Evolutionary conservation across 768 basidiomycete genomes (phyloP).

Genomic region (Chalciporus sphaerocephalus): DNA sequence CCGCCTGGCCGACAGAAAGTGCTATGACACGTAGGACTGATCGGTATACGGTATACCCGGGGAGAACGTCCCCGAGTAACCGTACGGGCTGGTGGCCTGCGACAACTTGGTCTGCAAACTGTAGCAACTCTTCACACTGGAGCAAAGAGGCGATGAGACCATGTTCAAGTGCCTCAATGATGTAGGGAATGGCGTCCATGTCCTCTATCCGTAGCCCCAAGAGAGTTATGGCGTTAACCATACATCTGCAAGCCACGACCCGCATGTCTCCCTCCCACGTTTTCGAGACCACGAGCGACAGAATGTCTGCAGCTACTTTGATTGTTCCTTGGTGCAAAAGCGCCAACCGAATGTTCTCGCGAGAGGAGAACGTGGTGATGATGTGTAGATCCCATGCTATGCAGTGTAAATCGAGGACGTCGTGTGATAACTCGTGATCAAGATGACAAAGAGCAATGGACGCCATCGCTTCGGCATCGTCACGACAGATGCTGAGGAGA

Average conservation of each 20-base stretch:
- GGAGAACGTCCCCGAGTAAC: constrained; percentile 17
- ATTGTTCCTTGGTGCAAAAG: constrained; percentile 24
- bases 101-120: constrained; percentile 11
- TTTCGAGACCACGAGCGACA: constrained; percentile 13
- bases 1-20: constrained; percentile 8
- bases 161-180: constrained; percentile 22
- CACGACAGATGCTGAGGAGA: constrained; percentile 20
- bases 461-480: constrained; percentile 18
- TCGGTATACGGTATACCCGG: constrained; percentile 25
- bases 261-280: constrained; percentile 10
- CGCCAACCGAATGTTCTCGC: constrained; percentile 12
- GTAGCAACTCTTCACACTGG: constrained; percentile 21
- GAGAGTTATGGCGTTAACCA: constrained; percentile 17
- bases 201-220: constrained; percentile 20
- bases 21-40: constrained; percentile 18
- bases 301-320: constrained; percentile 21
- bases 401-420: constrained; percentile 19
- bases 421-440: constrained; percentile 20
- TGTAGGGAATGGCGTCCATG: constrained; percentile 24
- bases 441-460: constrained; percentile 24
- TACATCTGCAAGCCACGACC: constrained; percentile 20
- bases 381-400: constrained; percentile 30
- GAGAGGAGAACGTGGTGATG: constrained; percentile 20
- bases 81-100: constrained; percentile 5
- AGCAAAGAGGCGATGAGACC: constrained; percentile 22